phyloP scores from a whole-genome alignment of 306 rosid species.

The Dalbergia cochinchinensis region DNA sequence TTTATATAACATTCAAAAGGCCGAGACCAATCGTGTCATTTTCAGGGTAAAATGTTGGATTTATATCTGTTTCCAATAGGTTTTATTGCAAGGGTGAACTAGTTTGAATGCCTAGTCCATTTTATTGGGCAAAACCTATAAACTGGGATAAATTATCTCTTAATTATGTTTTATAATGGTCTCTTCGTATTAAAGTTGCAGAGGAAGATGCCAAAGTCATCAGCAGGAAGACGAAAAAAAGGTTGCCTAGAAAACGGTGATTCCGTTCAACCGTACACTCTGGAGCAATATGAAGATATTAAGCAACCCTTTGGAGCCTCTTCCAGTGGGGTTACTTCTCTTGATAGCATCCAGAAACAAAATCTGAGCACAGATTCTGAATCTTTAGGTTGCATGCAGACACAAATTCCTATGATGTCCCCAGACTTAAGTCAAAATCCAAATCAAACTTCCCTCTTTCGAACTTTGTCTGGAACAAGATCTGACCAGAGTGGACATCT shows the following conservation, averaged over 20 bases:
- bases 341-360: constrained; percentile 50
- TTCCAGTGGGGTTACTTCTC: constrained; percentile 53
- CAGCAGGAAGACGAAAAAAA: constrained; percentile 51
- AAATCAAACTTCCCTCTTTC: constrained; percentile 50
- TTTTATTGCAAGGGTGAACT: constrained; percentile 36
- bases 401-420: constrained; percentile 41
- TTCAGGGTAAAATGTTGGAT: constrained; percentile 26
- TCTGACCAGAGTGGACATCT: constrained; percentile 47
- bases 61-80: constrained; percentile 33
- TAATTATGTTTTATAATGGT: constrained; percentile 17
- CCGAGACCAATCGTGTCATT: constrained; percentile 22
- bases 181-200: constrained; percentile 49
- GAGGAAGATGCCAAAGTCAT: constrained; percentile 53
- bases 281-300: constrained; percentile 48
- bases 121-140: constrained; percentile 18
- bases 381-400: constrained; percentile 52
- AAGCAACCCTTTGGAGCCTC: constrained; percentile 54
- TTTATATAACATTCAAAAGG: constrained; percentile 29
- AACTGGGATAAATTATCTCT: constrained; percentile 22
- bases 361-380: constrained; percentile 48
- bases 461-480: constrained; percentile 54
- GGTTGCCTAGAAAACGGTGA: constrained; percentile 51
- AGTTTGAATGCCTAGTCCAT: constrained; percentile 26
- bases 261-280: constrained; percentile 45
- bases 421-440: constrained; percentile 45